Evolutionary conservation across 352 stramenopile species (phyloP).

Genomic region (Pythium phragmitis): DNA sequence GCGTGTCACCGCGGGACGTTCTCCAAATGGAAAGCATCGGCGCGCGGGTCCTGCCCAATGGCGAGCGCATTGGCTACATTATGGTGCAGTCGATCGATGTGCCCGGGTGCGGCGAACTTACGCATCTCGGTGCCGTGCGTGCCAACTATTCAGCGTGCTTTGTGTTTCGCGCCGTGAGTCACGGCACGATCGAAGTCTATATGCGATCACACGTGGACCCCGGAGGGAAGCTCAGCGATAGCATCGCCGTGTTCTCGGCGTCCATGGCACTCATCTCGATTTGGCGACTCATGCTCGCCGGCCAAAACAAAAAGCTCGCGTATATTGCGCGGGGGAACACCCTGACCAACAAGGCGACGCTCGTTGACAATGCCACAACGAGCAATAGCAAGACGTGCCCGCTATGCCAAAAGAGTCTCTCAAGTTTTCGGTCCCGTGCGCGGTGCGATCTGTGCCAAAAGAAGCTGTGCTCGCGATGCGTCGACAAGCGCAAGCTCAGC

Average conservation of each 20-base stretch:
- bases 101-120: conserved; percentile 17
- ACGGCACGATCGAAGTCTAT: conserved; percentile 18
- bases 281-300: conserved; percentile 7
- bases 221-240: conserved; percentile 19
- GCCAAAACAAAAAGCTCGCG: conserved; percentile 22
- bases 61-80: conserved; percentile 19
- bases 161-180: conserved; percentile 13
- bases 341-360: too few relatives aligned
- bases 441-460: too few relatives aligned
- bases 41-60: not conserved
- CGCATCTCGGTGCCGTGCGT: conserved; percentile 32
- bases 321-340: conserved; percentile 1
- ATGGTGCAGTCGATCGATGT: conserved; percentile 19
- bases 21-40: conserved; percentile 21
- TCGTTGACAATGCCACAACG: too few relatives aligned
- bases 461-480: too few relatives aligned
- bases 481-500: too few relatives aligned
- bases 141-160: conserved; percentile 39
- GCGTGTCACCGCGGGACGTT: conserved; percentile 16
- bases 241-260: conserved; percentile 7
- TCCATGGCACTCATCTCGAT: conserved; percentile 9
- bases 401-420: too few relatives aligned
- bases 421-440: too few relatives aligned
- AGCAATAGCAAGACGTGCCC: too few relatives aligned
- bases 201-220: conserved; percentile 42